Evolutionary conservation across 176 grass and related monocot species (phyloP).

Genomic region (Zoysia japonica): DNA sequence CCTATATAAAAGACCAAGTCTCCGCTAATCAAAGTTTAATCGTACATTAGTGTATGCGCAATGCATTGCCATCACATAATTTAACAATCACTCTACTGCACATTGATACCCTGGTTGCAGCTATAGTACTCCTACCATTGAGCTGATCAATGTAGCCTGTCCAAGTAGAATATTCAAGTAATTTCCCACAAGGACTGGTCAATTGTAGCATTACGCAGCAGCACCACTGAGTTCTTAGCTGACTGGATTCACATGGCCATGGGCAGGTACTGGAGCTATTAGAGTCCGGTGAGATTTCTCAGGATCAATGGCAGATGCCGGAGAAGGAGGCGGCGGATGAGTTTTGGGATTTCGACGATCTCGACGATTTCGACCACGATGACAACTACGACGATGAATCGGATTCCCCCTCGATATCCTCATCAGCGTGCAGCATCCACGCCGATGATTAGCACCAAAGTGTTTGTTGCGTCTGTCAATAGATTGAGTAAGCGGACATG

Average conservation of each 20-base stretch:
- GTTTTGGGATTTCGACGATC: constrained; percentile 79
- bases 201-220: constrained; percentile 1
- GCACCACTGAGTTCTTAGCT: constrained; percentile 22
- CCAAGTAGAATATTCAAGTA: background rate
- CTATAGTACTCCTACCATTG: background rate
- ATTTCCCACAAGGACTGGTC: constrained; percentile 19
- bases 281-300: constrained; percentile 59
- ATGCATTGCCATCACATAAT: constrained; percentile 14
- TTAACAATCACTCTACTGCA: background rate
- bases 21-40: constrained; percentile 39
- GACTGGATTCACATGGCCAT: constrained; percentile 20
- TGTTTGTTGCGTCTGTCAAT: constrained; percentile 51
- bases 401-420: constrained; percentile 61
- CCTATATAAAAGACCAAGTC: constrained; percentile 37
- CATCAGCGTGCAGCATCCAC: constrained; percentile 62
- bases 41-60: constrained; percentile 15
- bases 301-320: constrained; percentile 68
- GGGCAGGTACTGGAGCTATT: constrained; percentile 70
- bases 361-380: constrained; percentile 59
- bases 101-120: constrained; percentile 17
- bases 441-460: constrained; percentile 40
- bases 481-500: constrained; percentile 34
- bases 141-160: background rate
- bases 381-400: constrained; percentile 48
- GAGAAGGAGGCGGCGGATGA: constrained; percentile 58